A percentile compares a stretch with the other conserved stretches of the same genome.
These are phyloP conservation scores for Phascolomyces articulosus DNA, from an alignment of 371 early-diverging fungal genomes.

Conservation along the genomic window DNA sequence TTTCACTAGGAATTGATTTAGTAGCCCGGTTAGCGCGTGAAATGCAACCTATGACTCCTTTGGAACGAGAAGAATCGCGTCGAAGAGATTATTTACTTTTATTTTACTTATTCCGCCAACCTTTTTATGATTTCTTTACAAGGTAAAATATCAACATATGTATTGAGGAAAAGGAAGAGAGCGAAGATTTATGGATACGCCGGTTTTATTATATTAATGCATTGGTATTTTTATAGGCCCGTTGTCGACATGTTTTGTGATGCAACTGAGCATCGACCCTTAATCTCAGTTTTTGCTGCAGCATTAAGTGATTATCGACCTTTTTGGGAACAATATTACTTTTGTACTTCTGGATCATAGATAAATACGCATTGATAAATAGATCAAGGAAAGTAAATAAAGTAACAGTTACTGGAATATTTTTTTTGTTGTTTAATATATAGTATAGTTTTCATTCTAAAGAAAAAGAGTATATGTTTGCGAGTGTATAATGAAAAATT, in stretches of 20 bases:
- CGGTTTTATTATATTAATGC: too few relatives aligned
- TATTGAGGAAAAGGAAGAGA: neutral
- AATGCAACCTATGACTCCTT: constrained; percentile 28
- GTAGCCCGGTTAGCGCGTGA: constrained; percentile 23
- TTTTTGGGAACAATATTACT: constrained; percentile 49
- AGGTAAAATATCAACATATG: constrained; percentile 19
- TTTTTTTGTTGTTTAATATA: neutral
- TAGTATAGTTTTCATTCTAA: neutral
- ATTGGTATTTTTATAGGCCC: constrained; percentile 21
- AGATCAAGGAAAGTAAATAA: neutral
- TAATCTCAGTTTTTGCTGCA: constrained; percentile 40
- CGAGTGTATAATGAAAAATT: neutral
- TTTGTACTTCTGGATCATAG: constrained; percentile 46
- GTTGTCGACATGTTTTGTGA: constrained; percentile 34
- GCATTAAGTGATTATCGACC: constrained; percentile 47
- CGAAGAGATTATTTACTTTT: constrained; percentile 38
- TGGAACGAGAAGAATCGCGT: constrained; percentile 40
- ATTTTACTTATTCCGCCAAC: constrained; percentile 38
- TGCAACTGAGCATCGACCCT: constrained; percentile 40
- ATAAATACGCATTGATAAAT: neutral
- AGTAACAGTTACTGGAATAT: too few relatives aligned
- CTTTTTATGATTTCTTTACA: constrained; percentile 34
- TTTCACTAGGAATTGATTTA: constrained; percentile 39
- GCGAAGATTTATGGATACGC: too few relatives aligned
- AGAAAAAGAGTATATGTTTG: neutral